Percentiles rank a stretch among this genome's conserved stretches.
Evolutionary conservation across 345 rosid species (phyloP).

Genomic region (Barbarea vulgaris): DNA sequence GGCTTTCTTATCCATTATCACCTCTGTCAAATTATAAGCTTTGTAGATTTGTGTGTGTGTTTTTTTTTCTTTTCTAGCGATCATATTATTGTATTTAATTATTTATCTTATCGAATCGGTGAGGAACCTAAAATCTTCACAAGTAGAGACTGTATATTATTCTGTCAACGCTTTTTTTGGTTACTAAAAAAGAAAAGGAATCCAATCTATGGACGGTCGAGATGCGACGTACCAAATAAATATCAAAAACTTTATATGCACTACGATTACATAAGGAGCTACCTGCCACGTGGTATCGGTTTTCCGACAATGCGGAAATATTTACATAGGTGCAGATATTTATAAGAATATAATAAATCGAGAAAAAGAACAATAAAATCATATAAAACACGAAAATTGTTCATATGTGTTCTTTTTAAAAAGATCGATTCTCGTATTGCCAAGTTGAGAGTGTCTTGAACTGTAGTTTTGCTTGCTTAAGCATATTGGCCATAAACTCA

Average conservation of each 20-base stretch:
- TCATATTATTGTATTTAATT: neutral
- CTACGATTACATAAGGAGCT: neutral
- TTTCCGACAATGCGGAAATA: neutral
- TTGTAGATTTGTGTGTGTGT: neutral
- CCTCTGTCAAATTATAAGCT: neutral
- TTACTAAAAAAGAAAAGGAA: neutral
- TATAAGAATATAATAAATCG: slow-evolving; percentile 18
- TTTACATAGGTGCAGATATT: slow-evolving; percentile 3
- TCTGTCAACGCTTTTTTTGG: slow-evolving; percentile 34
- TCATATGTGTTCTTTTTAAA: neutral
- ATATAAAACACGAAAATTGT: neutral
- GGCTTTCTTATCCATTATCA: neutral
- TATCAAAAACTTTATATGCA: slow-evolving; percentile 2
- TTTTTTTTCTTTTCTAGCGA: neutral
- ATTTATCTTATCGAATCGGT: neutral
- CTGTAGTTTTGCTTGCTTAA: slow-evolving; percentile 18
- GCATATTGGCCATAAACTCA: slow-evolving; percentile 29
- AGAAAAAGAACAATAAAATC: neutral
- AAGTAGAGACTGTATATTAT: slow-evolving; percentile 30
- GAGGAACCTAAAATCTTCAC: slow-evolving; percentile 16
- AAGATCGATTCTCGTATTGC: slow-evolving; percentile 9
- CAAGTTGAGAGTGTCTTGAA: slow-evolving; percentile 33
- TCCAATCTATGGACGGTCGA: slow-evolving; percentile 16
- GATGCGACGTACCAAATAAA: slow-evolving; percentile 11
- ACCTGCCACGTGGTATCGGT: slow-evolving; percentile 3